Base-by-base conservation (phyloP, 2,329 filamentous ascomycete genomes). In the Periconia digitata region DNA sequence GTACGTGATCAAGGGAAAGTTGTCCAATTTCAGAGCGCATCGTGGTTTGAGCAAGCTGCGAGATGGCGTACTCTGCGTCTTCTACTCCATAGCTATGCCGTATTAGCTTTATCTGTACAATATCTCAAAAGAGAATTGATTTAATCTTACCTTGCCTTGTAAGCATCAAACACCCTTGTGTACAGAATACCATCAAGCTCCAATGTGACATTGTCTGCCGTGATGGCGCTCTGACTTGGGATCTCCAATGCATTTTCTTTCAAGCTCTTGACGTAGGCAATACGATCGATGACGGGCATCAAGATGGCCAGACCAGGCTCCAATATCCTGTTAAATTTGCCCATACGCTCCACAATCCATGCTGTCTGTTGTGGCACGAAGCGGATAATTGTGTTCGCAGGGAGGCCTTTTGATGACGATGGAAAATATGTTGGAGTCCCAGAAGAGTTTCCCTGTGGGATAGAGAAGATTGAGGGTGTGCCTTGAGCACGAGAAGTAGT, bases 281-380 rank as follows among this genome's bases (percentile, higher is more conserved):
- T 97, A 53, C 91, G 87, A 74, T 99, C 94, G 71, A 99, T 77
- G 59, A 97, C 88, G 1, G 94, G 94, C 46, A 94, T 80, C 59
- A 99, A 76, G 54, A 99, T 81, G 18, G 94, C 92, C 53, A 99
- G 79, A 48, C 94, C 94, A 3, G 94, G 94, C 63, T 96, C 84
- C 43, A 99, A 78, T 65, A 99, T 96, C 51, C 92, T 84, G 75
- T 90, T 87, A 78, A 96, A 99, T 74, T 92, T 94, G 64, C 94
- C 94, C 94, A 99, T 99, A 68, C 94, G 92, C 82, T 99, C 94
- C 48, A 99, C 94, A 50, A 99, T 92, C 94, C 94, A 99, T 72
- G 94, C 94, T 62, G 92, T 97, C 78, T 99, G 94, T 75, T 99
- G 94, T n/a, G 94, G 94, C 36, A 99, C 94, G 74, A 97, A 99